phyloP scores from a whole-genome alignment of 2,329 filamentous ascomycete species.

The Amesomyces nigricolor region DNA sequence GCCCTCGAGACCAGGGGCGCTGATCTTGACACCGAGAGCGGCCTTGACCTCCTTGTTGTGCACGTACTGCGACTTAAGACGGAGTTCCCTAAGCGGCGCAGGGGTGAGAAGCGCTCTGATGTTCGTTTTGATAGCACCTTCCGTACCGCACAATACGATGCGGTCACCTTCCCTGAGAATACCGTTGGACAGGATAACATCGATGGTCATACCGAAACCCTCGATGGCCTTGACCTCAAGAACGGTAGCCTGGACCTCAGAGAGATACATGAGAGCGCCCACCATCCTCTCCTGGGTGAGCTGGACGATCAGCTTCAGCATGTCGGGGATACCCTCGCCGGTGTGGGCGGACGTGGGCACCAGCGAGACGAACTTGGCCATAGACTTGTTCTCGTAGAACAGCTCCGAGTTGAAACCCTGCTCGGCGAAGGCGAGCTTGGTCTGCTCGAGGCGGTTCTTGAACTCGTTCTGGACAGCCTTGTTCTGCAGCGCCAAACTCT shows the following conservation, averaged over 20 bases:
- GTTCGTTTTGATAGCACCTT: conserved; percentile 90
- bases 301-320: conserved; percentile 90
- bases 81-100: conserved; percentile 85
- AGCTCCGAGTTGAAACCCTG: conserved; percentile 97
- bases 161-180: conserved; percentile 89
- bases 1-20: conserved; percentile 88
- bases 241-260: conserved; percentile 94
- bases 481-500: conserved; percentile 83
- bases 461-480: conserved; percentile 95
- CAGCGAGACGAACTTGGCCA: conserved; percentile 90
- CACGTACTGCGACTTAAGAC: conserved; percentile 92
- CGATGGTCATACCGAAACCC: conserved; percentile 97
- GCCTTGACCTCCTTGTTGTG: conserved; percentile 99
- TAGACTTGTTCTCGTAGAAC: conserved; percentile 96
- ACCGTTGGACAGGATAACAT: conserved; percentile 94
- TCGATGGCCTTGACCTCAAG: conserved; percentile 99
- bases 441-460: conserved; percentile 79
- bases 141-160: conserved; percentile 92
- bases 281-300: conserved; percentile 98
- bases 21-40: conserved; percentile 97
- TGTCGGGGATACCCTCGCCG: conserved; percentile 97
- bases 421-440: conserved; percentile 90
- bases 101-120: conserved; percentile 92
- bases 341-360: conserved; percentile 96
- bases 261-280: conserved; percentile 93